These are phyloP conservation scores for Moelleriella libera DNA, from an alignment of 2,329 filamentous ascomycete genomes.

Conservation along the genomic window DNA sequence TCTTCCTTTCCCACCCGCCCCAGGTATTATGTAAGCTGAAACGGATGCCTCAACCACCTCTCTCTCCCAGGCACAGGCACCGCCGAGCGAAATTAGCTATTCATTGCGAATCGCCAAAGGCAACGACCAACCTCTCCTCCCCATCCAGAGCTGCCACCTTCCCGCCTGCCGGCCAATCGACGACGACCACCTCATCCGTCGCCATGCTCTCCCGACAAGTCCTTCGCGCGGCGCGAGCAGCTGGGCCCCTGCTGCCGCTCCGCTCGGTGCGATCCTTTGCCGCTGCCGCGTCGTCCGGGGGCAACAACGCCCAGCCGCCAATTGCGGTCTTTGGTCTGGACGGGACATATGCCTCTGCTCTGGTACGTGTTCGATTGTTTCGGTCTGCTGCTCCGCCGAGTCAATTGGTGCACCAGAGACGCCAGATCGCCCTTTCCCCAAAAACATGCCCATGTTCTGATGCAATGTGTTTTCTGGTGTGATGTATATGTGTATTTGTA, in stretches of 20 bases:
- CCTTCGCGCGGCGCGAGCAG: constrained; percentile 39
- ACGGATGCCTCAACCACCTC: too few species aligned
- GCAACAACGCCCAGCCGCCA: constrained; percentile 61
- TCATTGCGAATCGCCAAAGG: too few species aligned
- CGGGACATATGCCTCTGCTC: constrained; percentile 94
- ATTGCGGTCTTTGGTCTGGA: constrained; percentile 89
- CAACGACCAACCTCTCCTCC: constrained; percentile 22
- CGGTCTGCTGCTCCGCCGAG: neutral
- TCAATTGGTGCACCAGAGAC: neutral
- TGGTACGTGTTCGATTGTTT: constrained; percentile 46
- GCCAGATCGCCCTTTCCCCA: too few species aligned
- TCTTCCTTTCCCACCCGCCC: too few species aligned
- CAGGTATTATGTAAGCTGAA: too few species aligned
- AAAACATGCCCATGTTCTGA: too few species aligned
- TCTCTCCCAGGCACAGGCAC: too few species aligned
- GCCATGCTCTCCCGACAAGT: constrained; percentile 48
- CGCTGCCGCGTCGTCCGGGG: constrained; percentile 49
- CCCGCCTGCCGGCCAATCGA: too few species aligned
- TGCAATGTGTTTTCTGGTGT: too few species aligned
- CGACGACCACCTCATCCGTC: constrained; percentile 1
- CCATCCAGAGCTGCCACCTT: neutral
- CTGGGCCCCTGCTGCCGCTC: constrained; percentile 36
- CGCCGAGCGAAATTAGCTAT: too few species aligned
- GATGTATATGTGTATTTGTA: too few species aligned
- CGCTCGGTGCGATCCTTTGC: constrained; percentile 59